Percentiles rank a stretch among this genome's conserved stretches.
Evolutionary conservation across 129 eudicot genomes (phyloP).

Genomic region (Tagetes erecta): DNA sequence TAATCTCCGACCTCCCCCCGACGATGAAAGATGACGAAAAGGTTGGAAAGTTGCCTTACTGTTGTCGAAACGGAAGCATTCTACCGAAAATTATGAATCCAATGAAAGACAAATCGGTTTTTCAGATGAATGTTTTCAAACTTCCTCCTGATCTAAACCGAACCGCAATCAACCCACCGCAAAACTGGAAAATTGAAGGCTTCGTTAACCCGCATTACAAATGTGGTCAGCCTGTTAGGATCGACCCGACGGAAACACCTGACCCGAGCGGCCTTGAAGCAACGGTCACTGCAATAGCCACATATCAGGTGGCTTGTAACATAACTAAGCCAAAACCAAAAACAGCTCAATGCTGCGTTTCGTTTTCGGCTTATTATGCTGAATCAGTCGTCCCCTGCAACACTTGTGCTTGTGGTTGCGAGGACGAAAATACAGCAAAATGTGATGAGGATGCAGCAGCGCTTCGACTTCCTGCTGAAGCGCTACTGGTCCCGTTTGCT

Average conservation of each 20-base stretch:
- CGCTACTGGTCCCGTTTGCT: conserved; percentile 68
- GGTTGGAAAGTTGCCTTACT: conserved; percentile 71
- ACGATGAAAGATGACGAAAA: conserved; percentile 58
- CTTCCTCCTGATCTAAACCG: conserved; percentile 89
- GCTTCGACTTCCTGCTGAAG: conserved; percentile 67
- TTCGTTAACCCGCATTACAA: conserved; percentile 63
- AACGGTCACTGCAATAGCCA: conserved; percentile 56
- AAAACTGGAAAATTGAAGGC: conserved; percentile 72
- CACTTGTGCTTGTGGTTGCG: conserved; percentile 91
- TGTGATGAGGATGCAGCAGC: conserved; percentile 60
- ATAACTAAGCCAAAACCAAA: conserved; percentile 71
- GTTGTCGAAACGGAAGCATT: conserved; percentile 75
- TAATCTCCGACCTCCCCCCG: conserved; percentile 69
- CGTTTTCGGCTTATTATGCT: conserved; percentile 81
- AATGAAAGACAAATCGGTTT: conserved; percentile 53
- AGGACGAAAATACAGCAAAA: conserved; percentile 24
- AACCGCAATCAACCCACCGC: conserved; percentile 78
- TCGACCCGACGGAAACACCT: conserved; percentile 69
- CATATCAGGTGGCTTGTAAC: conserved; percentile 73
- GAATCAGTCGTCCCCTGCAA: conserved; percentile 70
- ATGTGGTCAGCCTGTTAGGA: conserved; percentile 67
- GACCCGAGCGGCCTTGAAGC: conserved; percentile 62
- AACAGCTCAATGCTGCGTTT: conserved; percentile 68
- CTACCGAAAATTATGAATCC: conserved; percentile 64
- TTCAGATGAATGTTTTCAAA: conserved; percentile 72